Conservation (phyloP, 2,329 filamentous ascomycete genomes). For the Myriangium duriaei region DNA sequence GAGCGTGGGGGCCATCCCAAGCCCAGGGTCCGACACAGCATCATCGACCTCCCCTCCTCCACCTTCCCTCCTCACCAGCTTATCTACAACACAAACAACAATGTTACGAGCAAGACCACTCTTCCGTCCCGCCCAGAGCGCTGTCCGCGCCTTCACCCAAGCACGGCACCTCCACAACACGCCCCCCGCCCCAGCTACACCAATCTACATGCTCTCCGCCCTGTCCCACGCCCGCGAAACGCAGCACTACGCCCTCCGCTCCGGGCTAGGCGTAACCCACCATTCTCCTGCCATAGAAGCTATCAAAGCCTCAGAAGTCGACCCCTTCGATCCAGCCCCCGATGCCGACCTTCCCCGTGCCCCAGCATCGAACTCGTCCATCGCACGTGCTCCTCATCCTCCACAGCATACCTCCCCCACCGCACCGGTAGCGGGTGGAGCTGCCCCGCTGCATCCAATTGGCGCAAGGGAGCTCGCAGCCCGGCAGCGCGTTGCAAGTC, state of each 20-base stretch:
- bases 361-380: not conserved
- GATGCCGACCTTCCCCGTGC: not conserved
- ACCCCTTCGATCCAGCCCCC: conserved; percentile 5
- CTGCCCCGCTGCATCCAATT: not conserved
- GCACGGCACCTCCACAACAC: conserved; percentile 3
- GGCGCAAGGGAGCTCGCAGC: conserved; percentile 1
- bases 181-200: conserved; percentile 3
- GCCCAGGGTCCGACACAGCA: too few species aligned
- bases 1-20: too few species aligned
- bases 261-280: conserved; percentile 7
- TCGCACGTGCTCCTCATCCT: not conserved
- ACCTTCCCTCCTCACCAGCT: too few species aligned
- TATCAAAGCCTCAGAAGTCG: conserved; percentile 8
- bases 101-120: too few species aligned
- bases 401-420: not conserved
- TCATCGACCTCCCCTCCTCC: too few species aligned
- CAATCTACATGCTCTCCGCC: conserved; percentile 7
- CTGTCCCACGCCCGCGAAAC: conserved; percentile 7
- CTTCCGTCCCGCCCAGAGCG: too few species aligned
- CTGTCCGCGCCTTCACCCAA: too few species aligned
- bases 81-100: too few species aligned
- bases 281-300: conserved; percentile 9
- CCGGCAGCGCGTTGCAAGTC: not conserved
- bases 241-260: conserved; percentile 7
- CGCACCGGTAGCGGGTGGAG: not conserved